A percentile compares a stretch with the other conserved stretches of the same genome.
These are phyloP conservation scores for Acidiella bohemica DNA, from an alignment of 495 filamentous ascomycete species.

Conservation along the genomic window DNA sequence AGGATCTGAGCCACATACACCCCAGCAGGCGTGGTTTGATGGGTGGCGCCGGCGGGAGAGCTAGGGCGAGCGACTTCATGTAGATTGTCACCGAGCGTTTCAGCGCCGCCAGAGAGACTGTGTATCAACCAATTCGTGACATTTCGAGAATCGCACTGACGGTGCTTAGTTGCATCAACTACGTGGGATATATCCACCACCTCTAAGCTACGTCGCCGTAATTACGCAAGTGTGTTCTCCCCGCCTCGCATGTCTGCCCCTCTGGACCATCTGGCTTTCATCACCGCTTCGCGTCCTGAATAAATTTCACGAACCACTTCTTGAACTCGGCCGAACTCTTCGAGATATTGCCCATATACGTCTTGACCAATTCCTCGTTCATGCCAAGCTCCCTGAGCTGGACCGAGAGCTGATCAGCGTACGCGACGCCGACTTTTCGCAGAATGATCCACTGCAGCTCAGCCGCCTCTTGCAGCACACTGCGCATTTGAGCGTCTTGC, in stretches of 20 bases:
- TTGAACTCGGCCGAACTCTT: slow-evolving; percentile 24
- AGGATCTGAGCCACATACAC: slow-evolving; percentile 21
- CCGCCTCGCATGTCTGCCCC: too few species aligned
- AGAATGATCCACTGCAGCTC: slow-evolving; percentile 76
- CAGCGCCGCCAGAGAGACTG: too few species aligned
- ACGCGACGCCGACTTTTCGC: slow-evolving; percentile 60
- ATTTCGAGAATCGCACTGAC: too few species aligned
- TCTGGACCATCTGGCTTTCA: too few species aligned
- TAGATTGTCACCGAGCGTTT: slow-evolving; percentile 1
- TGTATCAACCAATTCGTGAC: too few species aligned
- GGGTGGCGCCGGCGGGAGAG: slow-evolving; percentile 14
- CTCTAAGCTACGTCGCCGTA: too few species aligned
- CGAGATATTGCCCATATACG: slow-evolving; percentile 18
- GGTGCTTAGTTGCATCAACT: too few species aligned
- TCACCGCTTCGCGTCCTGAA: slow-evolving; percentile 19
- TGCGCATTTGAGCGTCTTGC: slow-evolving; percentile 70
- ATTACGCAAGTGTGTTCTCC: too few species aligned
- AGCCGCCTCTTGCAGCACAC: slow-evolving; percentile 74
- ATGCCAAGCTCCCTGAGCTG: slow-evolving; percentile 39
- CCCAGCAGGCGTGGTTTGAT: slow-evolving; percentile 19
- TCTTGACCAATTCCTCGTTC: slow-evolving; percentile 4
- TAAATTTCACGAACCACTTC: slow-evolving; percentile 27
- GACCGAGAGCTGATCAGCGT: slow-evolving; percentile 43
- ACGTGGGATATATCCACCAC: too few species aligned
- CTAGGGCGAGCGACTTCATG: slow-evolving; percentile 22